Percentiles rank a stretch among this genome's conserved stretches.
These are phyloP conservation scores for Boechera stricta DNA, from an alignment of 345 rosid genomes.

Conservation along the genomic window DNA sequence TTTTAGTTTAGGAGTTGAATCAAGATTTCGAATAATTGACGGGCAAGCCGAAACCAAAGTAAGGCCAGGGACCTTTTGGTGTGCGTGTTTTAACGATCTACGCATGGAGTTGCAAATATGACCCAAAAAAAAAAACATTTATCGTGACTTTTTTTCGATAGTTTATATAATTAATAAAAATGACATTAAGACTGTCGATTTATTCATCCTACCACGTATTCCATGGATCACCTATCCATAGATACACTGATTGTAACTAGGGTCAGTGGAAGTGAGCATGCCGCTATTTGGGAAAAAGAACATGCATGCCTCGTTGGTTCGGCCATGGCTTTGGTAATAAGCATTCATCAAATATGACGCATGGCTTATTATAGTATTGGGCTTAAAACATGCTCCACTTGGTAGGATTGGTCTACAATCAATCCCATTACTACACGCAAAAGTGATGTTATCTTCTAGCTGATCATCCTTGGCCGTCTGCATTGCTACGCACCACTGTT, in stretches of 20 bases:
- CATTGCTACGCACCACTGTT: conserved; percentile 28
- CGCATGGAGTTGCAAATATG: too few relatives aligned
- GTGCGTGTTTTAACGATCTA: too few relatives aligned
- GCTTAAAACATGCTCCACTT: conserved; percentile 74
- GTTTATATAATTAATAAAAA: background rate
- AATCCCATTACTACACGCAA: conserved; percentile 60
- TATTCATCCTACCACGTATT: background rate
- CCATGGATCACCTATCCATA: background rate
- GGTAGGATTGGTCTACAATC: conserved; percentile 68
- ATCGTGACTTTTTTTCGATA: too few relatives aligned
- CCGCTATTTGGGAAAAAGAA: conserved; percentile 11
- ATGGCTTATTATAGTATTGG: conserved; percentile 61
- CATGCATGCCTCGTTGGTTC: background rate
- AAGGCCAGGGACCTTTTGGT: too few relatives aligned
- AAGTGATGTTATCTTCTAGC: conserved; percentile 66
- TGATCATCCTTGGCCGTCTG: conserved; percentile 40
- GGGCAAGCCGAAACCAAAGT: too few relatives aligned
- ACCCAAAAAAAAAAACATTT: too few relatives aligned
- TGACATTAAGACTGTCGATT: background rate
- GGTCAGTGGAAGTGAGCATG: background rate
- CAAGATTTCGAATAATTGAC: too few relatives aligned
- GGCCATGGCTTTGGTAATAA: conserved; percentile 21
- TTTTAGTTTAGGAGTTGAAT: too few relatives aligned
- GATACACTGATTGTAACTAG: background rate
- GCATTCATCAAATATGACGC: conserved; percentile 78